These are phyloP conservation scores for Pseudocercospora vitis DNA, from an alignment of 2,329 filamentous ascomycete genomes.

Conservation along the genomic window DNA sequence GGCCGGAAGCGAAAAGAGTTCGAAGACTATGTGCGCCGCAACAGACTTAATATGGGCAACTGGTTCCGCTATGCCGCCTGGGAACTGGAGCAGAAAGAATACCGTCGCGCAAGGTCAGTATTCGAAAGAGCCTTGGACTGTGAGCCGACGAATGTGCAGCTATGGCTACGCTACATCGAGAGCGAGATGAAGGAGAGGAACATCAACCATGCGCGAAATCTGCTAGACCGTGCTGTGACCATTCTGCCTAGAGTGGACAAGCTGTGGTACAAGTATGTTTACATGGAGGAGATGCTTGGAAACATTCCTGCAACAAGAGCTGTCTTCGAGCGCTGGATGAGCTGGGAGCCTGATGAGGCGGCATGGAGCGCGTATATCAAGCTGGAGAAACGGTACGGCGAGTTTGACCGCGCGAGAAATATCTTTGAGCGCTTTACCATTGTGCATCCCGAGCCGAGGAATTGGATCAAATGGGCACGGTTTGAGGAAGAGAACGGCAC, in stretches of 20 bases:
- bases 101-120: conserved; percentile 82
- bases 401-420: conserved; percentile 83
- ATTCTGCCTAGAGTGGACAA: conserved; percentile 90
- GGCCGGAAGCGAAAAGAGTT: conserved; percentile 95
- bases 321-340: conserved; percentile 97
- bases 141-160: conserved; percentile 77
- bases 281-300: conserved; percentile 96
- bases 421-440: conserved; percentile 90
- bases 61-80: conserved; percentile 98
- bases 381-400: conserved; percentile 90
- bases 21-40: conserved; percentile 95
- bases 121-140: conserved; percentile 95
- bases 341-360: conserved; percentile 94
- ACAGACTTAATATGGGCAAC: conserved; percentile 94
- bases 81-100: conserved; percentile 98
- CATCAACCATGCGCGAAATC: conserved; percentile 93
- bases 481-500: conserved; percentile 97
- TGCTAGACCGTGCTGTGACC: conserved; percentile 91
- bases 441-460: conserved; percentile 89
- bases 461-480: conserved; percentile 98
- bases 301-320: conserved; percentile 90
- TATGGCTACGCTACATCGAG: conserved; percentile 94
- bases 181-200: conserved; percentile 93
- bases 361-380: conserved; percentile 98
- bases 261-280: conserved; percentile 98